Percentiles rank a stretch among this genome's conserved stretches.
phyloP scores from a whole-genome alignment of 441 rosid genomes.

The Raphanus hybrid region DNA sequence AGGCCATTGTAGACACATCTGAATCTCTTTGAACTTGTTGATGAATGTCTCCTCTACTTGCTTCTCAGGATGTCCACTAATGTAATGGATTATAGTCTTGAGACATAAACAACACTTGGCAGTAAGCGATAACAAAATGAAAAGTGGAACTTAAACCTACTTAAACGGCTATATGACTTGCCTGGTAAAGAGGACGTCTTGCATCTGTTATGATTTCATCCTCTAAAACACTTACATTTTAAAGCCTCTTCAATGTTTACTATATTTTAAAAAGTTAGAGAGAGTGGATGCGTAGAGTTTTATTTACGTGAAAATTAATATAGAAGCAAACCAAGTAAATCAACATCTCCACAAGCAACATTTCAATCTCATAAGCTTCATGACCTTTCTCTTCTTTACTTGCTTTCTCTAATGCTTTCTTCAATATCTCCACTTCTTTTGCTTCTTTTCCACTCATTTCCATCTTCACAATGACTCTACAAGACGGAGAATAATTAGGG shows the following conservation, averaged over 20 bases:
- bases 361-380: constrained; percentile 68
- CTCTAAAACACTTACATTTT: constrained; percentile 20
- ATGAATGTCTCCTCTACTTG: constrained; percentile 43
- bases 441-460: constrained; percentile 72
- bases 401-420: constrained; percentile 43
- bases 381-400: constrained; percentile 38
- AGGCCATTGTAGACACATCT: constrained; percentile 35
- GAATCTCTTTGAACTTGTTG: constrained; percentile 44
- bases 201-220: too few species aligned
- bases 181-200: constrained; percentile 47
- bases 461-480: constrained; percentile 47
- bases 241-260: constrained; percentile 54
- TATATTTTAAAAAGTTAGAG: constrained; percentile 2
- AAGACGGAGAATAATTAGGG: background rate
- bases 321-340: constrained; percentile 62
- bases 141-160: background rate
- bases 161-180: constrained; percentile 13
- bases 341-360: constrained; percentile 68
- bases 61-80: constrained; percentile 20
- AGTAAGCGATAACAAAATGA: background rate
- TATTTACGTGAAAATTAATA: background rate
- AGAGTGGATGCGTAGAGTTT: too few species aligned
- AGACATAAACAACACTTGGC: background rate
- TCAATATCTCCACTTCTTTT: constrained; percentile 46
- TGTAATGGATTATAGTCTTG: constrained; percentile 53